Percentiles rank a stretch among this genome's conserved stretches.
phyloP scores from a whole-genome alignment of 345 rosid species.

The Syzygium jambos region DNA sequence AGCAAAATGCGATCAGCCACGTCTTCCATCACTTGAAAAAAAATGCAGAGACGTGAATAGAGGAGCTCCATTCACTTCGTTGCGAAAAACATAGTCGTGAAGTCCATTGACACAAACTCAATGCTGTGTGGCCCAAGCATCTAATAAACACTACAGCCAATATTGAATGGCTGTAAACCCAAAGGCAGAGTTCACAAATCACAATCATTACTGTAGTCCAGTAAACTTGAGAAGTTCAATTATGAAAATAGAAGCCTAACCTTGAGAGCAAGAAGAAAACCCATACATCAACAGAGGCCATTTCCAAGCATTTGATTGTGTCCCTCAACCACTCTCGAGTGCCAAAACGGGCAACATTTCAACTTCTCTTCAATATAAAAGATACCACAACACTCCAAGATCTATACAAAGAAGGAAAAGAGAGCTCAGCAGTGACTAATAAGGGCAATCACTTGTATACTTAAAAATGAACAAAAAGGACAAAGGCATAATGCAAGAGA shows the following conservation, averaged over 20 bases:
- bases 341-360: neutral
- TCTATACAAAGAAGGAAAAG: neutral
- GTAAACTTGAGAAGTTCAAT: neutral
- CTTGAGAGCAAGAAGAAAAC: neutral
- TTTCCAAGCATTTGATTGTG: neutral
- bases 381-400: neutral
- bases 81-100: neutral
- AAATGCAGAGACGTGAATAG: neutral
- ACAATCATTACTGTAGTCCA: neutral
- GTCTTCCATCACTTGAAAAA: too few species aligned
- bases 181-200: neutral
- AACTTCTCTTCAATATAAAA: neutral
- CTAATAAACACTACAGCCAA: neutral
- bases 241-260: neutral
- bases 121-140: neutral
- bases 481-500: neutral
- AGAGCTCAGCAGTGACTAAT: neutral
- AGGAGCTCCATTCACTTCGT: neutral
- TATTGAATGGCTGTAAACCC: neutral
- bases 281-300: neutral
- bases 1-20: neutral
- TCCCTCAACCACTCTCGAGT: neutral
- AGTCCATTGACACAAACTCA: neutral
- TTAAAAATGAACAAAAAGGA: neutral
- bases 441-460: neutral